Conservation (phyloP, 306 rosid genomes). For the Cicer pinnatifidum region DNA sequence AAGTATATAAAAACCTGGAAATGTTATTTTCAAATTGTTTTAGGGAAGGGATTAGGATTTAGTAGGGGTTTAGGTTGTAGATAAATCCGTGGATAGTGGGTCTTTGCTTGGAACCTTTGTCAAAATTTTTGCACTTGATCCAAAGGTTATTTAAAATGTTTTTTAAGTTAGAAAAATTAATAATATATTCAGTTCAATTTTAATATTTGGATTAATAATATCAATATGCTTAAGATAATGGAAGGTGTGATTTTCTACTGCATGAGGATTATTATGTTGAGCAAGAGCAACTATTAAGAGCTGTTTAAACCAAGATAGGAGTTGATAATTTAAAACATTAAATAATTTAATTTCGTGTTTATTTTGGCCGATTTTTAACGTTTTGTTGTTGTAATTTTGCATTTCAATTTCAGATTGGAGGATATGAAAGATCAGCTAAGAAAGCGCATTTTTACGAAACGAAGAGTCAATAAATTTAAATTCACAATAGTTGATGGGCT, state of each 20-base stretch:
- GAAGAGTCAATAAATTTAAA: conserved; percentile 66
- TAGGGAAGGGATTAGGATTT: conserved; percentile 12
- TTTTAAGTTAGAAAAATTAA: background rate
- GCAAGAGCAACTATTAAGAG: conserved; percentile 11
- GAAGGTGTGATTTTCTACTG: background rate
- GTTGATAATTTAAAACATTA: conserved; percentile 22
- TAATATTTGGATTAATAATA: background rate
- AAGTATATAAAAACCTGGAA: background rate
- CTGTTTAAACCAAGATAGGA: conserved; percentile 24
- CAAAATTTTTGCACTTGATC: conserved; percentile 6
- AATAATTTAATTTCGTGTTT: background rate
- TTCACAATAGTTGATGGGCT: conserved; percentile 70
- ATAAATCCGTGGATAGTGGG: background rate
- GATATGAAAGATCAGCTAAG: conserved; percentile 91
- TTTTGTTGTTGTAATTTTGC: conserved; percentile 1
- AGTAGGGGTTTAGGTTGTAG: background rate
- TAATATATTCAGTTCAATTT: conserved; percentile 6
- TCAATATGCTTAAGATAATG: conserved; percentile 3
- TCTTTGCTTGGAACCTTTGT: background rate
- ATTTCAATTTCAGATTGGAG: conserved; percentile 66
- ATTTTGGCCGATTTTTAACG: conserved; percentile 18
- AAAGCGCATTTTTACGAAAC: conserved; percentile 90
- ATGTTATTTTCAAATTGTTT: background rate
- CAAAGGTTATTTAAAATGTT: background rate
- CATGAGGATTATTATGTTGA: background rate